Percentiles rank a stretch among this genome's conserved stretches.
Evolutionary conservation across 495 filamentous ascomycete species (phyloP).

Genomic region (Penicillium macrosclerotiorum): DNA sequence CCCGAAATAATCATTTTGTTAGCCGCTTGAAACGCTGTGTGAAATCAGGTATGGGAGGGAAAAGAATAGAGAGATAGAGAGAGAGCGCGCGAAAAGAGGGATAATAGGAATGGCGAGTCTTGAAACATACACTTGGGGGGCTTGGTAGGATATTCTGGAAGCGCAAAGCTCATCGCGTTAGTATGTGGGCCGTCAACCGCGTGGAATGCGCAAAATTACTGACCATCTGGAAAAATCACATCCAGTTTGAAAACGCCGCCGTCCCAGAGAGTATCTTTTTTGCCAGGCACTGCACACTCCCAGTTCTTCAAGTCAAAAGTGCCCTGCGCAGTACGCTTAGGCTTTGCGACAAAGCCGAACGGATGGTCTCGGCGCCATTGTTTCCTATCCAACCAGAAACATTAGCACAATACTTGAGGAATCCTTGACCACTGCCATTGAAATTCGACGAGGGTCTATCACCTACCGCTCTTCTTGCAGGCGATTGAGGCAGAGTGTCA

Average conservation of each 20-base stretch:
- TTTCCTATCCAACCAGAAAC: constrained; percentile 56
- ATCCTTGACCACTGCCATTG: neutral
- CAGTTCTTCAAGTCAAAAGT: constrained; percentile 90
- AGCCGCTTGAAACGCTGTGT: too few species aligned
- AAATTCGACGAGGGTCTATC: neutral
- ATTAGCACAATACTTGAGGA: constrained; percentile 14
- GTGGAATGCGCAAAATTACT: constrained; percentile 30
- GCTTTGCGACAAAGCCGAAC: constrained; percentile 95
- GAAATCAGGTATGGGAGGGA: too few species aligned
- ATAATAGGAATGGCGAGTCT: neutral
- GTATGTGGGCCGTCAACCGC: constrained; percentile 8
- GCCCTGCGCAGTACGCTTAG: constrained; percentile 72
- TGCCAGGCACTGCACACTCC: constrained; percentile 95
- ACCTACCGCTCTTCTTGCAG: constrained; percentile 86
- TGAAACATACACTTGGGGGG: constrained; percentile 85
- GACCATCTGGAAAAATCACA: constrained; percentile 92
- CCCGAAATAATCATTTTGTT: constrained; percentile 4
- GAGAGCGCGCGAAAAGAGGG: too few species aligned
- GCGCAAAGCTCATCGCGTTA: constrained; percentile 12
- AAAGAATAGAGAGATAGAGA: too few species aligned
- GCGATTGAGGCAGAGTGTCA: constrained; percentile 87
- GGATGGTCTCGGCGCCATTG: constrained; percentile 97
- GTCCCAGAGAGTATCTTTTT: constrained; percentile 94
- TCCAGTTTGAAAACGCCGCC: constrained; percentile 93
- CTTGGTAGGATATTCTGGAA: constrained; percentile 94